Evolutionary conservation across 257 asterid species (phyloP).

Genomic region (Asclepias syriaca): DNA sequence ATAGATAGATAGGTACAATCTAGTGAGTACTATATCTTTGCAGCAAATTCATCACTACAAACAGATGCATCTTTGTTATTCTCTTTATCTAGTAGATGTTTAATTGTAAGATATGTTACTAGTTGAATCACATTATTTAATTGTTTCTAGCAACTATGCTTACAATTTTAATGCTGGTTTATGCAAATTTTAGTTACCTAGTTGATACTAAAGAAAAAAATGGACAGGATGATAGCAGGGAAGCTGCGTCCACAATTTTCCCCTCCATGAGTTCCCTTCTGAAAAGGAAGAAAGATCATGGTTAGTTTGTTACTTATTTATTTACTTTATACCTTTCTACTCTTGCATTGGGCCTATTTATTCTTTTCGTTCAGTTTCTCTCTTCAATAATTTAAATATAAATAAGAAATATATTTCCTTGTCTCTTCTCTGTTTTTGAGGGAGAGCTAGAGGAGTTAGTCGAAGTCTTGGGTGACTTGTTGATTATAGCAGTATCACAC

Average conservation of each 20-base stretch:
- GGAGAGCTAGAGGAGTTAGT: background rate
- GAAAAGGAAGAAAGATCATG: conserved; percentile 84
- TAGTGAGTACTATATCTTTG: background rate
- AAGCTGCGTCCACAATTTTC: conserved; percentile 54
- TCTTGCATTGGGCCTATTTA: no score
- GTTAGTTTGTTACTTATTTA: conserved; percentile 22
- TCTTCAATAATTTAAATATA: background rate
- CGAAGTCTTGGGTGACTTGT: background rate
- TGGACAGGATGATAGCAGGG: conserved; percentile 72
- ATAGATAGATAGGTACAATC: background rate
- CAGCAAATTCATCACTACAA: background rate
- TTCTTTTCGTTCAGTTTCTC: background rate
- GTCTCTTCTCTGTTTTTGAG: background rate
- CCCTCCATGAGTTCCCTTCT: conserved; percentile 51
- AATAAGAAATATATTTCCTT: background rate
- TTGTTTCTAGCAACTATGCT: background rate
- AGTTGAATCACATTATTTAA: background rate
- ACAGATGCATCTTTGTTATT: conserved; percentile 1
- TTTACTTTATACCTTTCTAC: background rate
- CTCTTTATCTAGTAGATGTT: background rate
- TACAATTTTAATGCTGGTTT: background rate
- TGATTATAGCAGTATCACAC: background rate
- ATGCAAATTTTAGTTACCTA: background rate
- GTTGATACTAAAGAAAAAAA: background rate
- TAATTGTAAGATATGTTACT: background rate